Percentiles rank a stretch among this genome's conserved stretches.
Conservation (phyloP, 2,329 filamentous ascomycete species). For the Zymoseptoria passerinii region DNA sequence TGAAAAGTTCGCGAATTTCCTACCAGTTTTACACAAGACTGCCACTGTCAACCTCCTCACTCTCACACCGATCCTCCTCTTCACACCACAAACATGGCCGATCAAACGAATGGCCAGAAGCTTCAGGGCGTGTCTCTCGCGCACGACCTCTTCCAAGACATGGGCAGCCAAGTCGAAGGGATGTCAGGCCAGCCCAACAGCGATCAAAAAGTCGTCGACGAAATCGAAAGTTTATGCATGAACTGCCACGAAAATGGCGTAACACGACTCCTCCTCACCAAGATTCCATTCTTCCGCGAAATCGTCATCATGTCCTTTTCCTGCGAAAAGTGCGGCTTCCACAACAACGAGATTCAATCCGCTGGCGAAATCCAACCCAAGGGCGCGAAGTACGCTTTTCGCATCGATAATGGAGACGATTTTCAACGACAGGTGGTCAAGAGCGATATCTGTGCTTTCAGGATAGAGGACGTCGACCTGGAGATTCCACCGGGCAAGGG, state of each 20-base stretch:
- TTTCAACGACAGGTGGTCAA: slow-evolving; percentile 85
- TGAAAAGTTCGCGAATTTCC: background rate
- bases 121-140: slow-evolving; percentile 27
- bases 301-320: slow-evolving; percentile 95
- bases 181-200: slow-evolving; percentile 32
- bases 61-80: background rate
- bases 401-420: slow-evolving; percentile 63
- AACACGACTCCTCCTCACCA: slow-evolving; percentile 79
- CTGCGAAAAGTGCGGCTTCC: slow-evolving; percentile 80
- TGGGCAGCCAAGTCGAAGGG: slow-evolving; percentile 42
- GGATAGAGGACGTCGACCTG: slow-evolving; percentile 83
- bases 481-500: slow-evolving; percentile 88
- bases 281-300: slow-evolving; percentile 95
- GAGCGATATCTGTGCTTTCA: slow-evolving; percentile 76
- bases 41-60: background rate
- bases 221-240: slow-evolving; percentile 48
- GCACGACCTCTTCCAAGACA: slow-evolving; percentile 45
- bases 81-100: slow-evolving; percentile 43
- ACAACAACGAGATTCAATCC: slow-evolving; percentile 89
- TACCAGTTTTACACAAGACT: background rate
- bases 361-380: slow-evolving; percentile 87
- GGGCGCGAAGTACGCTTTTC: slow-evolving; percentile 75
- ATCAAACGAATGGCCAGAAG: slow-evolving; percentile 27
- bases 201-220: slow-evolving; percentile 43
- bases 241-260: slow-evolving; percentile 54